Percentiles rank a stretch among this genome's conserved stretches.
Conservation (phyloP, 1,284 basidiomycete genomes). For the Ceratobasidium sp. region DNA sequence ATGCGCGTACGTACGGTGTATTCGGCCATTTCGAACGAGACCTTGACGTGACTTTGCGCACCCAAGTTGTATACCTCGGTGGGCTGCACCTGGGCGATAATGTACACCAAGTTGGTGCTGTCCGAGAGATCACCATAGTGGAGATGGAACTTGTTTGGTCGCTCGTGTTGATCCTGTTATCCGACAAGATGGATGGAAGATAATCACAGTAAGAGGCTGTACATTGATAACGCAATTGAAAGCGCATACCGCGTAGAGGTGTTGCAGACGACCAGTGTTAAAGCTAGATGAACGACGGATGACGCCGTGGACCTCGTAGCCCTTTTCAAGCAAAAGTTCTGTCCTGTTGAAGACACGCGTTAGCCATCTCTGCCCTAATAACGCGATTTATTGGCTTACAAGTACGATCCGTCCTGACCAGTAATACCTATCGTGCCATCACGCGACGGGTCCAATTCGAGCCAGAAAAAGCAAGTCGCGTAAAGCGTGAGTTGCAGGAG, state of each 20-base stretch:
- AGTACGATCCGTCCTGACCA: constrained; percentile 89
- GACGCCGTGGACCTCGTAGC: constrained; percentile 91
- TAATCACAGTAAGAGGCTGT: neutral
- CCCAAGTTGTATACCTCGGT: constrained; percentile 95
- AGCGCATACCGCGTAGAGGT: constrained; percentile 77
- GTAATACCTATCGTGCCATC: constrained; percentile 72
- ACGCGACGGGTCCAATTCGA: constrained; percentile 7
- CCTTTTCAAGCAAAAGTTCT: constrained; percentile 82
- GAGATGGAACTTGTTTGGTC: constrained; percentile 78
- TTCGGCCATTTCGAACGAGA: constrained; percentile 96
- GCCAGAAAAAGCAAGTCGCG: neutral
- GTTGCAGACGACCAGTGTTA: constrained; percentile 89
- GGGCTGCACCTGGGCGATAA: constrained; percentile 88
- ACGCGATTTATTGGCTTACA: constrained; percentile 60
- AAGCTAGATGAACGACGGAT: constrained; percentile 93
- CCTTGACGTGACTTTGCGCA: constrained; percentile 96
- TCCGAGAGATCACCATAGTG: constrained; percentile 93
- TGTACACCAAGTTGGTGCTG: constrained; percentile 91
- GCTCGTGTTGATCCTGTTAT: constrained; percentile 43
- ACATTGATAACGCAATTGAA: constrained; percentile 12
- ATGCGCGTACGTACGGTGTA: constrained; percentile 63
- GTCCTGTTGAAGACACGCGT: constrained; percentile 58
- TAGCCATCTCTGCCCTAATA: constrained; percentile 19
- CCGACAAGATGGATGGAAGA: constrained; percentile 36
- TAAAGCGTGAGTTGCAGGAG: constrained; percentile 13